phyloP scores from a whole-genome alignment of 352 stramenopile species.

The Phytophthora chlamydospora region DNA sequence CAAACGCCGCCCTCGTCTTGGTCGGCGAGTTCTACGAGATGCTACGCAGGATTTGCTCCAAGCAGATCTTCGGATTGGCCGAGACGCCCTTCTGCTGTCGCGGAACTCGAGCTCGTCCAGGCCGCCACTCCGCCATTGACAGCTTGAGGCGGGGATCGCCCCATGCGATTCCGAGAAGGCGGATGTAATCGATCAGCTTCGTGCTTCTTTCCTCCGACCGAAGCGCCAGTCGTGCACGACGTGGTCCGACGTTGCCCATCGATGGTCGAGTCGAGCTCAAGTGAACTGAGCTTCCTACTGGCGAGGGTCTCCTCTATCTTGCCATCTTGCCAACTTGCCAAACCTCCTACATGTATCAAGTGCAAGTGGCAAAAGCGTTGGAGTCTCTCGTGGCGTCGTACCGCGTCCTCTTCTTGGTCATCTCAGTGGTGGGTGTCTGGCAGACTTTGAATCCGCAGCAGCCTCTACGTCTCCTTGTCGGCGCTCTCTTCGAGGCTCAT shows the following conservation, averaged over 20 bases:
- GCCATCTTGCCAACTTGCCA: neutral
- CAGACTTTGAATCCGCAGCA: constrained; percentile 11
- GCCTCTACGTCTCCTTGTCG: constrained; percentile 28
- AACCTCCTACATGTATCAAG: neutral
- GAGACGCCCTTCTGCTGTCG: constrained; percentile 24
- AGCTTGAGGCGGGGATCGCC: constrained; percentile 32
- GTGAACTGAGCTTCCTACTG: too few relatives aligned
- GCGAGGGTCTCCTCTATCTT: too few relatives aligned
- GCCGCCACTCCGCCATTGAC: constrained; percentile 16
- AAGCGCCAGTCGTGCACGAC: constrained; percentile 18
- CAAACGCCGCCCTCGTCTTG: too few relatives aligned
- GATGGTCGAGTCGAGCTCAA: neutral
- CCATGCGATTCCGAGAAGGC: constrained; percentile 21
- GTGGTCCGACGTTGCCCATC: constrained; percentile 21
- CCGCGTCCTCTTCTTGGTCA: constrained; percentile 35
- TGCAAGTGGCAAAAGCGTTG: neutral
- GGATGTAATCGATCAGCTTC: constrained; percentile 16
- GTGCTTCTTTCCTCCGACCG: constrained; percentile 1
- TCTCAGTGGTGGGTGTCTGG: constrained; percentile 8
- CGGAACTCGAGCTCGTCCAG: constrained; percentile 18
- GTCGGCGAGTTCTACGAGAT: neutral
- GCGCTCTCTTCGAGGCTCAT: constrained; percentile 1
- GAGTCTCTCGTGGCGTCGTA: constrained; percentile 13
- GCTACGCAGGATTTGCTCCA: constrained; percentile 17
- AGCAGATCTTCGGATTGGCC: constrained; percentile 29